Evolutionary conservation across 768 basidiomycete species (phyloP), one percentile per base, ranked within the genome.

Genomic region (Cyclocybe aegerita): DNA sequence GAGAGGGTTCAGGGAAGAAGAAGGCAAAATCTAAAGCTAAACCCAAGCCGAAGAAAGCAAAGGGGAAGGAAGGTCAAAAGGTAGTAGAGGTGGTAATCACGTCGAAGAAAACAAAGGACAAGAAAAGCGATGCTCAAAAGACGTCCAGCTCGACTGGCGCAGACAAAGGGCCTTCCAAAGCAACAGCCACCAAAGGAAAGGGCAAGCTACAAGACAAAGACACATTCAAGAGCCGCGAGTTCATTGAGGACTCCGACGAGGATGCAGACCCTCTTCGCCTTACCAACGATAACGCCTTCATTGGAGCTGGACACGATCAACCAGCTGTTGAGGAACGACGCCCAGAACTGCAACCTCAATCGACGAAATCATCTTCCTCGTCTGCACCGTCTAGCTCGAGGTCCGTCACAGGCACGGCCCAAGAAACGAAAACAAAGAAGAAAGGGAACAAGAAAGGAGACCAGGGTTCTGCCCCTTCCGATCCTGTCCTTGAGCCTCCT

Each of bases 161-260:
- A 59, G 48, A 64, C 61, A 52, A 61, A 56, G 14, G 57, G 59
- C 48, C 66, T 65, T 53, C 61, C 53, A 48, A 65, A 60, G 39
- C 38, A 4, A 47, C 32, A 32, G 65, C 59, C 53, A 59, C 58
- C 36, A 67, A 66, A 45, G 55, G 50, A 39, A 70, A 68, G 50
- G 50, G 51, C 15, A 75, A 71, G 52, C 63, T 54, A 38, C 69
- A 71, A 43, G 65, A 64, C 47, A 64, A 65, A 51, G 65, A 70
- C 43, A 61, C 55, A 5, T 74, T 70, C 67, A 75, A 73, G 55
- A 78, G 75, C 55, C 61, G 65, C n/a, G 76, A 76, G 55, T 71
- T 73, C 46, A 69, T 78, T 33, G 61, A 71, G 7, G 68, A 73
- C 40, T 70, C 65, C 4, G 63, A 61, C 30, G 54, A 63, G 39